Evolutionary conservation across 148 eudicot species (phyloP).

Genomic region (Rhododendron mucronatum): DNA sequence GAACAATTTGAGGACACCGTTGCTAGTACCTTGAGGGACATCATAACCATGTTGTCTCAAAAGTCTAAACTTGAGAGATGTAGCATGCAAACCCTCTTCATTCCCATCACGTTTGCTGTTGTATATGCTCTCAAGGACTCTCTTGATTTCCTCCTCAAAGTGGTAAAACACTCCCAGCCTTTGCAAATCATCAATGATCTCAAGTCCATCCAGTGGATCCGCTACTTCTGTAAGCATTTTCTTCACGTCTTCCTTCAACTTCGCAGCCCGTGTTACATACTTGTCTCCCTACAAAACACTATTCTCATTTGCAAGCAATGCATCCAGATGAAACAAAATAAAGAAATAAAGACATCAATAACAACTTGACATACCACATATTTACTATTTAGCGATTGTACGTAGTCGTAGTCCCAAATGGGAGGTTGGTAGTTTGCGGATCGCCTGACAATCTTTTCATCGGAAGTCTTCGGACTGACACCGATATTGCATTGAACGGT

Average conservation of each 20-base stretch:
- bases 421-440: conserved; percentile 6
- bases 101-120: not conserved
- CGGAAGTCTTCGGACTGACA: not conserved
- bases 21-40: conserved; percentile 25
- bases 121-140: conserved; percentile 7
- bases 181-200: conserved; percentile 25
- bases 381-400: not conserved
- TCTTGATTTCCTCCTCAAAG: conserved; percentile 15
- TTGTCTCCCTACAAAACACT: not conserved
- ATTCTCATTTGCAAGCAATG: not conserved
- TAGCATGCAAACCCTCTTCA: conserved; percentile 13
- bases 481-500: not conserved
- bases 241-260: not conserved
- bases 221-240: not conserved
- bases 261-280: not conserved
- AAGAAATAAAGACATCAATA: too few relatives aligned
- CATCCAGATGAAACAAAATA: not conserved
- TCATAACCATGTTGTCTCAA: not conserved
- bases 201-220: conserved; percentile 6
- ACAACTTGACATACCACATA: not conserved
- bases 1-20: not conserved
- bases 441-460: not conserved
- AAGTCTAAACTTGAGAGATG: not conserved
- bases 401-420: not conserved
- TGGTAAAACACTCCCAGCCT: conserved; percentile 15